Evolutionary conservation across 1,139 yeast species (phyloP).

Genomic region (Scheffersomyces illinoinensis): DNA sequence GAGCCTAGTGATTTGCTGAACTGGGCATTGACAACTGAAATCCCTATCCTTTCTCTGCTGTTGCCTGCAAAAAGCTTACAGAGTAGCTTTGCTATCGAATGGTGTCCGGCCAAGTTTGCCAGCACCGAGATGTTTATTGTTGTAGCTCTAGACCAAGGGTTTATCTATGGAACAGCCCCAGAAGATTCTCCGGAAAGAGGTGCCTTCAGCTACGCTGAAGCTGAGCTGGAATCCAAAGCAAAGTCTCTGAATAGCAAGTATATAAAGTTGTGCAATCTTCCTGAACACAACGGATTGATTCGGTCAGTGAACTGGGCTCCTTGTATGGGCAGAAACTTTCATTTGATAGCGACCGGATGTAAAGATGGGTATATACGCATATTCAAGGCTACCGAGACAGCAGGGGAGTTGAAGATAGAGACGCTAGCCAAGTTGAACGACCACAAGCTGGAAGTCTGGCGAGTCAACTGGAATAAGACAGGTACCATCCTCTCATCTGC

Average conservation of each 20-base stretch:
- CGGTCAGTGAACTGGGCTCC: constrained; percentile 97
- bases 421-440: constrained; percentile 53
- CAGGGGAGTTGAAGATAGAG: constrained; percentile 35
- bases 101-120: constrained; percentile 91
- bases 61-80: constrained; percentile 80
- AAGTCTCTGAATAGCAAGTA: constrained; percentile 23
- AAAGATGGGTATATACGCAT: constrained; percentile 91
- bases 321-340: constrained; percentile 87
- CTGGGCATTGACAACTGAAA: constrained; percentile 80
- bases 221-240: constrained; percentile 8
- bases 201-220: constrained; percentile 20
- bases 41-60: constrained; percentile 60
- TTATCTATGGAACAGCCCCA: constrained; percentile 58
- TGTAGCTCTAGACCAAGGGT: constrained; percentile 86
- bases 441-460: constrained; percentile 92
- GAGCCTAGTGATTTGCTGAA: constrained; percentile 83
- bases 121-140: constrained; percentile 75
- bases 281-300: constrained; percentile 85
- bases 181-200: constrained; percentile 20
- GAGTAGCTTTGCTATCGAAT: constrained; percentile 80
- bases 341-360: constrained; percentile 90
- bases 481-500: constrained; percentile 92
- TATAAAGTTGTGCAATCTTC: constrained; percentile 41
- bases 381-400: constrained; percentile 60
- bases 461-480: constrained; percentile 91